Base-by-base conservation (phyloP, 768 basidiomycete species). In the Amanita brunnescens region DNA sequence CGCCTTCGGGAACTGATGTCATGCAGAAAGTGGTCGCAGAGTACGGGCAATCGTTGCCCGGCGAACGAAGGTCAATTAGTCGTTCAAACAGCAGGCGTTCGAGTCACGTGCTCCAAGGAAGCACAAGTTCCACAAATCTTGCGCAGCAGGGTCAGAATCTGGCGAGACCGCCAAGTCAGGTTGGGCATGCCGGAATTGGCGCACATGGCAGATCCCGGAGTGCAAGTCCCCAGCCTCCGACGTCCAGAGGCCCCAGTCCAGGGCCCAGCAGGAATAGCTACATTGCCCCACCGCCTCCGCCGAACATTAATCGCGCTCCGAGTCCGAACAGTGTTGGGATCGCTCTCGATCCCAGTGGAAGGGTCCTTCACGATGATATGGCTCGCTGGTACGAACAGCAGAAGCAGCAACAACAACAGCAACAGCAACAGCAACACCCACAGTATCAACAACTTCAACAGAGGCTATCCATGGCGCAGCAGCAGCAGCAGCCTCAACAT, bases 21-120 rank as follows among this genome's bases (percentile, higher is more conserved):
- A 80, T 91, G 14, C 83, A 87, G 51, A 79, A 81, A n/a, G 82
- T 91, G 6, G 66, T 91, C 13, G 71, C 73, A 0, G 76, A 81
- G 56, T 97, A 97, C 61, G 79, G 84, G 23, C 91, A 92, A 59
- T 79, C 85, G 1, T 78, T 97, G 62, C 94, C 93, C 6, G 93
- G 91, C 3, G 94, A 96, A 63, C 71, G 78, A 45, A 82, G 78
- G 65, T 71, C 75, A 6, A 69, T 79, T 21, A 81, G 78, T 60
- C 69, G 79, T 40, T 71, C 73, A 46, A 77, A 73, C 56, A 85
- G 78, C 58, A 61, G 70, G 56, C 64, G 67, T 37, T 63, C 68
- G 41, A 67, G 72, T 50, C 68, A 63, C 44, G 58, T 63, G 16
- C 58, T 67, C 7, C 63, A 63, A 26, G 64, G 8, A 60, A 60